These are phyloP conservation scores for Debaryomyces subglobosus DNA, from an alignment of 1,139 yeast species.

Conservation along the genomic window DNA sequence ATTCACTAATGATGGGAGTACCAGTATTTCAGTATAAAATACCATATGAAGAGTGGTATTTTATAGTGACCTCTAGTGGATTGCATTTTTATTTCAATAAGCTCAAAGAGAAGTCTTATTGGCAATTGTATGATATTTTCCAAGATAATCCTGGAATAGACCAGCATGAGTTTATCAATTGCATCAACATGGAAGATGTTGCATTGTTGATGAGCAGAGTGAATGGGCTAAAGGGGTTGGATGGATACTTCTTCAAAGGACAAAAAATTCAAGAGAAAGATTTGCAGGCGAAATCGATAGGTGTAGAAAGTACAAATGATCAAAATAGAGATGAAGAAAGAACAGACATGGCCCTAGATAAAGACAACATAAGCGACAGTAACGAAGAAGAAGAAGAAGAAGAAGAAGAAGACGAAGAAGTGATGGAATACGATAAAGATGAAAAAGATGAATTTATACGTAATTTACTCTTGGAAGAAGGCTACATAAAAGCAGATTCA, in stretches of 20 bases:
- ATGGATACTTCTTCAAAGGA: conserved; percentile 4
- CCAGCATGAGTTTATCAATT: conserved; percentile 19
- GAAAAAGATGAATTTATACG: conserved; percentile 18
- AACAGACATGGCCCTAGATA: background rate
- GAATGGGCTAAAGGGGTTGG: conserved; percentile 27
- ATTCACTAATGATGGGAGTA: conserved; percentile 7
- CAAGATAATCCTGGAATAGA: conserved; percentile 18
- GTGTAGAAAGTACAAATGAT: background rate
- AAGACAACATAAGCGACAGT: background rate
- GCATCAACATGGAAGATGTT: conserved; percentile 36
- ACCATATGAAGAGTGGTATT: conserved; percentile 30
- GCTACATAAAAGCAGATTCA: conserved; percentile 15
- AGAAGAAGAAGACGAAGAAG: conserved; percentile 7
- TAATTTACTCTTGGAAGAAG: conserved; percentile 25
- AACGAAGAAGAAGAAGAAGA: conserved; percentile 8
- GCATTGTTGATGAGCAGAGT: conserved; percentile 34
- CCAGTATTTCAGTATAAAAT: conserved; percentile 24
- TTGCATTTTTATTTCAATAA: conserved; percentile 38
- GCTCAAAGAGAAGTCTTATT: conserved; percentile 24
- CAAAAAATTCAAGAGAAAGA: conserved; percentile 7
- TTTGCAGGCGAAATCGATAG: background rate
- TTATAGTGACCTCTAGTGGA: conserved; percentile 31
- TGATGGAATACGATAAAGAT: conserved; percentile 9
- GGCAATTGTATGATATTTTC: conserved; percentile 38
- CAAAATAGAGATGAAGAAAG: conserved; percentile 8